These are phyloP conservation scores for Mediolabrus comicus DNA, from an alignment of 108 stramenopile species.

Conservation along the genomic window DNA sequence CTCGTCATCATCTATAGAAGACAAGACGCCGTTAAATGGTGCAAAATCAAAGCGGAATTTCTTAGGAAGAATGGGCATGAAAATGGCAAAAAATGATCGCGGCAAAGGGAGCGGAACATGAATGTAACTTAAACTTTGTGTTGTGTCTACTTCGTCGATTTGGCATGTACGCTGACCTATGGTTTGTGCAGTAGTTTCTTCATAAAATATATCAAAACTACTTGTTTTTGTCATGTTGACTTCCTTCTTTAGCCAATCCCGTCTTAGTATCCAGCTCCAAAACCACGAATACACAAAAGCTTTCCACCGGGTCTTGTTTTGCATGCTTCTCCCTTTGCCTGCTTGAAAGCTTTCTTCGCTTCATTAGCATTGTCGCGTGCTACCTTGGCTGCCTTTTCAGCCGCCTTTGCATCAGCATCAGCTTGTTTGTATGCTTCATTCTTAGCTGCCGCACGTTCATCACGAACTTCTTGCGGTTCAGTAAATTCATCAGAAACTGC, in stretches of 20 bases:
- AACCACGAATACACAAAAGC: constrained; percentile 69
- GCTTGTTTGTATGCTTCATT: constrained; percentile 56
- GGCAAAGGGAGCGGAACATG: neutral
- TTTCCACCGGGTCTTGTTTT: constrained; percentile 81
- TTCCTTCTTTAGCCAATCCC: neutral
- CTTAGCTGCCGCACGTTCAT: constrained; percentile 65
- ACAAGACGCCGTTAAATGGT: neutral
- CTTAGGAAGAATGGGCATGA: neutral
- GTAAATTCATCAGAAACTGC: constrained; percentile 20
- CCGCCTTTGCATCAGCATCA: constrained; percentile 64
- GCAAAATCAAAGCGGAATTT: neutral
- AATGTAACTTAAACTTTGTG: neutral
- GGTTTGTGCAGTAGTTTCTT: neutral
- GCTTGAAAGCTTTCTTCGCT: constrained; percentile 67
- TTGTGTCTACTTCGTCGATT: neutral
- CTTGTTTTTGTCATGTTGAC: neutral
- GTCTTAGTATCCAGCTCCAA: constrained; percentile 66
- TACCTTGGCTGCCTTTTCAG: constrained; percentile 49
- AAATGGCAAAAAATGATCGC: neutral
- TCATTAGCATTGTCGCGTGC: constrained; percentile 60
- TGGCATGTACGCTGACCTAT: neutral
- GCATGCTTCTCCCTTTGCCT: constrained; percentile 83
- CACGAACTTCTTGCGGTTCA: constrained; percentile 77
- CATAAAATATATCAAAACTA: neutral
- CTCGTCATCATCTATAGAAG: neutral